A percentile compares a stretch with the other conserved stretches of the same genome.
These are phyloP conservation scores for Cyathus pygmaeus DNA, from an alignment of 1,284 basidiomycete species.

Conservation along the genomic window DNA sequence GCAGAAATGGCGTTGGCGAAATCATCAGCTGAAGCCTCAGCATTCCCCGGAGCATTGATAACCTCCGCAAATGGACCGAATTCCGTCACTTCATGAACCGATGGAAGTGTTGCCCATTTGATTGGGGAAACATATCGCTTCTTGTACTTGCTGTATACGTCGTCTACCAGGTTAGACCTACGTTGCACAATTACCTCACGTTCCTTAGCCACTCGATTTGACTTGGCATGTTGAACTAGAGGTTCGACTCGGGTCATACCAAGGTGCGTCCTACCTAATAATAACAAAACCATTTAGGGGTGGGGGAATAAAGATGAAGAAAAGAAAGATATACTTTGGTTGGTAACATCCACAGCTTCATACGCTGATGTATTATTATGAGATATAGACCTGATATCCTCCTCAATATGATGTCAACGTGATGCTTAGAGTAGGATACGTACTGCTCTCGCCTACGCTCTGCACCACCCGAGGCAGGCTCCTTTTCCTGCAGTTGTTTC, in stretches of 20 bases:
- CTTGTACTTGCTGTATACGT: slow-evolving; percentile 29
- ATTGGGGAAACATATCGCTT: slow-evolving; percentile 30
- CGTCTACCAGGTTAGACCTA: slow-evolving; percentile 14
- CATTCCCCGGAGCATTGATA: slow-evolving; percentile 19
- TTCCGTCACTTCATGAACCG: slow-evolving; percentile 11
- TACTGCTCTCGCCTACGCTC: neutral
- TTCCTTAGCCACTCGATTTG: slow-evolving; percentile 11
- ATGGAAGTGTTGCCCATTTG: slow-evolving; percentile 35
- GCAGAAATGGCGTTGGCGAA: slow-evolving; percentile 14
- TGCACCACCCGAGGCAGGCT: neutral
- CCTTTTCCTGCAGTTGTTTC: neutral
- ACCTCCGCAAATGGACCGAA: slow-evolving; percentile 26
- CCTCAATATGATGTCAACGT: too few relatives aligned
- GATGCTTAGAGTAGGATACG: neutral
- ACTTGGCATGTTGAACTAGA: slow-evolving; percentile 5
- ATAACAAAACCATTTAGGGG: too few relatives aligned
- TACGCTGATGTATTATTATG: too few relatives aligned
- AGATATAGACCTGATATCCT: neutral
- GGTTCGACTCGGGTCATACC: slow-evolving; percentile 25
- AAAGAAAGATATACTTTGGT: too few relatives aligned
- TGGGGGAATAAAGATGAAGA: too few relatives aligned
- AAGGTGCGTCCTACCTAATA: slow-evolving; percentile 32
- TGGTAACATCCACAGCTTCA: too few relatives aligned
- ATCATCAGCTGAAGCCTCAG: slow-evolving; percentile 9
- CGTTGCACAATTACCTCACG: neutral